Percentiles rank a stretch among this genome's conserved stretches.
Conservation (phyloP, 78 protist genomes). For the Paratrimastix pyriformis region DNA sequence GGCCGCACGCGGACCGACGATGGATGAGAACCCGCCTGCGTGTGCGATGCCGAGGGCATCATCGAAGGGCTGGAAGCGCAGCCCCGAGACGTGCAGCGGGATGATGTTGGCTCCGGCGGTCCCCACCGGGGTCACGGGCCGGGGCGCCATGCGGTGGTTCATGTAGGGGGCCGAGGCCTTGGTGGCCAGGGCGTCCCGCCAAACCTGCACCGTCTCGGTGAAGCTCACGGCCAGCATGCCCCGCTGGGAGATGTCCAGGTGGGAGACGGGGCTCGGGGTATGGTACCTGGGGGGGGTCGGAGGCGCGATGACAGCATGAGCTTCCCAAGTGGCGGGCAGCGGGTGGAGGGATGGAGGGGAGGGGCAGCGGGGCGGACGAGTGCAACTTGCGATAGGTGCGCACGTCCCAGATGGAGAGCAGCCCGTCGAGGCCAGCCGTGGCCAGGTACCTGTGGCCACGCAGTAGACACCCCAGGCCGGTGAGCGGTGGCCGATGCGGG, state of each 20-base stretch:
- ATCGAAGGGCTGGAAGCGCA: constrained; percentile 86
- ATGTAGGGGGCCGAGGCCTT: neutral
- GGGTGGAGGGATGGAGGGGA: too few species aligned
- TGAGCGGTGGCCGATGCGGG: too few species aligned
- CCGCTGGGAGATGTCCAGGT: too few species aligned
- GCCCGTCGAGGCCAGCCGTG: constrained; percentile 61
- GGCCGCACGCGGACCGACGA: constrained; percentile 40
- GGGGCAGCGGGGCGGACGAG: neutral
- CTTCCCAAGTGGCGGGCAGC: too few species aligned
- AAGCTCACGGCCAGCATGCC: constrained; percentile 73
- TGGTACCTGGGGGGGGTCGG: too few species aligned
- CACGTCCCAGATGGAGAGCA: constrained; percentile 82
- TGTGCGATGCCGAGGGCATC: constrained; percentile 85
- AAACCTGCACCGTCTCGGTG: constrained; percentile 40
- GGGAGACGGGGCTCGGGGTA: too few species aligned
- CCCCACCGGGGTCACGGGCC: too few species aligned
- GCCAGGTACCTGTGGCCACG: constrained; percentile 31
- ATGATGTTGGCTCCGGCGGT: too few species aligned
- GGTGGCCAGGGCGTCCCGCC: neutral
- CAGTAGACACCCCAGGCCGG: neutral
- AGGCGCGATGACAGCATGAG: too few species aligned
- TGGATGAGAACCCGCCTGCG: constrained; percentile 29
- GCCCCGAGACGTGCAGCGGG: too few species aligned
- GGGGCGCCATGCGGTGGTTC: too few species aligned
- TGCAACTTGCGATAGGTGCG: constrained; percentile 46